These are phyloP conservation scores for Clonostachys rhizophaga DNA, from an alignment of 2,329 filamentous ascomycete species.

Conservation along the genomic window DNA sequence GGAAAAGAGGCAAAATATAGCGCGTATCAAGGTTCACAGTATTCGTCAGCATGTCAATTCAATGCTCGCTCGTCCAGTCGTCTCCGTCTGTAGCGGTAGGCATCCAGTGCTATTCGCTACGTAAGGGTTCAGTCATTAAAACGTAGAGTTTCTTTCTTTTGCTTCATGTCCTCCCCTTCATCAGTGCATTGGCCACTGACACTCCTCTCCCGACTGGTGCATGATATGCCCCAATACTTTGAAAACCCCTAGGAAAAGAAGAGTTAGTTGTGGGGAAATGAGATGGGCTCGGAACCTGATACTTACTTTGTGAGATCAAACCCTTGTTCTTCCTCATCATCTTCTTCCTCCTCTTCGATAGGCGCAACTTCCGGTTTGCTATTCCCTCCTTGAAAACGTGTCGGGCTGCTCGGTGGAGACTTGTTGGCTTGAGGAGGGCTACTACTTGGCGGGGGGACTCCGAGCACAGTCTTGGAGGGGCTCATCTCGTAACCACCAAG, in stretches of 20 bases:
- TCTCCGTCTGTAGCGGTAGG: too few species aligned
- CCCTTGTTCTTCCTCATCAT: conserved; percentile 41
- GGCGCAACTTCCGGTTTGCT: neutral
- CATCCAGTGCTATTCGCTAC: too few species aligned
- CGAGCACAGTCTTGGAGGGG: conserved; percentile 44
- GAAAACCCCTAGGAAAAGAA: conserved; percentile 46
- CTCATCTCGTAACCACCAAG: conserved; percentile 49
- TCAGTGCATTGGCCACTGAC: neutral
- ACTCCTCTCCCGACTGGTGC: conserved; percentile 23
- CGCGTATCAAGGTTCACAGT: too few species aligned
- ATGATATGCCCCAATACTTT: conserved; percentile 61
- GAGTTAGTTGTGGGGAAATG: neutral
- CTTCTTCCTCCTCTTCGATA: conserved; percentile 13
- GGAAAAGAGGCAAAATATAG: too few species aligned
- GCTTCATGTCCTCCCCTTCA: too few species aligned
- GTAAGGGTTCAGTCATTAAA: too few species aligned
- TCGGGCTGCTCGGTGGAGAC: conserved; percentile 47
- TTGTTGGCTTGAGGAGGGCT: conserved; percentile 48
- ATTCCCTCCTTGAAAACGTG: conserved; percentile 3
- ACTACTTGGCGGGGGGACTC: conserved; percentile 47
- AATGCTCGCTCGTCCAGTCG: too few species aligned
- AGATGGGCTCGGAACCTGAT: neutral
- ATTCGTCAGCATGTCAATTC: too few species aligned
- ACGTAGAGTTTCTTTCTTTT: too few species aligned
- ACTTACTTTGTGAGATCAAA: conserved; percentile 56